Percentiles rank a stretch among this genome's conserved stretches.
Evolutionary conservation across 2,329 filamentous ascomycete species (phyloP).

Genomic region (Epichloe elymi): DNA sequence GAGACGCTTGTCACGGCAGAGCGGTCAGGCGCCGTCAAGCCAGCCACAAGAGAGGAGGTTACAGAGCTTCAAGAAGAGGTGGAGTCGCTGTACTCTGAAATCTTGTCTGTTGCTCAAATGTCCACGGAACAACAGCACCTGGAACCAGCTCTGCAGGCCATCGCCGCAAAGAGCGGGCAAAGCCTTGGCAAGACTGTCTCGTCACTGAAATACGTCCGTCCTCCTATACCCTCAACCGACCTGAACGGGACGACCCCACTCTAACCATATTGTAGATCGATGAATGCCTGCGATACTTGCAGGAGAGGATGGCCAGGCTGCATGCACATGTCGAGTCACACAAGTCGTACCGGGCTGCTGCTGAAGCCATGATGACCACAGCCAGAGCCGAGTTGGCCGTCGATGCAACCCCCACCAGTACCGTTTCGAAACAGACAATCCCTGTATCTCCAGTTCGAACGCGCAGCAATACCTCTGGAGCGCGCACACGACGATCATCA

Average conservation of each 20-base stretch:
- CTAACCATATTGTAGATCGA: conserved; percentile 29
- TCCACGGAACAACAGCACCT: conserved; percentile 54
- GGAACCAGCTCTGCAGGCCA: conserved; percentile 40
- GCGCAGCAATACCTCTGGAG: conserved; percentile 13
- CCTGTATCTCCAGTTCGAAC: conserved; percentile 23
- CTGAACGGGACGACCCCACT: not conserved
- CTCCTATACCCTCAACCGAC: not conserved
- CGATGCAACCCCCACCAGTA: conserved; percentile 11
- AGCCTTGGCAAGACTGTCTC: conserved; percentile 30
- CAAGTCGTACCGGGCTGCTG: conserved; percentile 31
- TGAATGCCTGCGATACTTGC: conserved; percentile 37
- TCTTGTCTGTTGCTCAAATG: conserved; percentile 58
- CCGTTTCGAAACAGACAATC: conserved; percentile 10
- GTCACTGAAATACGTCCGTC: conserved; percentile 35
- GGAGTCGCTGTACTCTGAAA: conserved; percentile 56
- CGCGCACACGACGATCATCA: conserved; percentile 21
- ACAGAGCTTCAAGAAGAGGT: conserved; percentile 48
- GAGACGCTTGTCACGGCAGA: conserved; percentile 26
- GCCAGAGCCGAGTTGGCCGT: conserved; percentile 31
- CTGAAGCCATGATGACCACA: conserved; percentile 25
- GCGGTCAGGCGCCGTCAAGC: conserved; percentile 13
- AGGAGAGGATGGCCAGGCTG: conserved; percentile 32
- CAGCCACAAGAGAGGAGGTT: conserved; percentile 27
- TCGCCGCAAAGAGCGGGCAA: conserved; percentile 30
- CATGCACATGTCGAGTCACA: conserved; percentile 28